Base-by-base conservation (phyloP, 163 green algal genomes). In the Scenedesmus sp. region DNA sequence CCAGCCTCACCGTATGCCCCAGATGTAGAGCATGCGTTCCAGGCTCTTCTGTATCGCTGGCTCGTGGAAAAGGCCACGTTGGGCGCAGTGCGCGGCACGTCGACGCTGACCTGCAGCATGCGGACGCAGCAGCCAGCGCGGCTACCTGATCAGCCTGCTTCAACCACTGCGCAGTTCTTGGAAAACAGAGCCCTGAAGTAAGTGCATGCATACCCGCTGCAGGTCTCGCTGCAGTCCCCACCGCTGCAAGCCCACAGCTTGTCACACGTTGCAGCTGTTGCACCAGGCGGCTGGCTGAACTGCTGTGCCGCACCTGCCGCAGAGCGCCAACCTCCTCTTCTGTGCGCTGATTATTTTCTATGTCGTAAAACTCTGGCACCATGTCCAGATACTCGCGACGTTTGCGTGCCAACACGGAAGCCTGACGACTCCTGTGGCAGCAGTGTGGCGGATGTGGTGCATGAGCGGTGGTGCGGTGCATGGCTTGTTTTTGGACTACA, bases 21-120 rank as follows among this genome's bases (percentile, higher is more conserved):
- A 99, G 83, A 99, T 98, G 95, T 99, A 99, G 18, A 99, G 94
- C 85, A 99, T 96, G 16, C 98, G 95, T 91, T 98, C 94, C 88
- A 99, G 92, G 53, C 92, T 95, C 78, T 96, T 96, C 91, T 99
- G 98, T 20, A 99, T 94, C n/a, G 90, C 59, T 2, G 95, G 84
- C 65, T 97, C 91, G 83, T 98, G 95, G 91, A 99, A 98, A 99
- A 99, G 3, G 96, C 92, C 24, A 99, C 97, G 5, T 93, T 95
- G 35, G 98, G 98, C 0, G 98, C 98, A 4, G 98, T 99, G 68
- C 98, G 94, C 12, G 98, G 98, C 26, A 98, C 98, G 90, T 99
- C 98, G 81, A 99, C 97, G 0, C 90, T 93, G 26, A 99, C 98
- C 96, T 99, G 95, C 53, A 81, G 30, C 49, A 37, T 16, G 42